A percentile compares a stretch with the other conserved stretches of the same genome.
phyloP scores from a whole-genome alignment of 208 protist species.

The Trypanosoma theileri region DNA sequence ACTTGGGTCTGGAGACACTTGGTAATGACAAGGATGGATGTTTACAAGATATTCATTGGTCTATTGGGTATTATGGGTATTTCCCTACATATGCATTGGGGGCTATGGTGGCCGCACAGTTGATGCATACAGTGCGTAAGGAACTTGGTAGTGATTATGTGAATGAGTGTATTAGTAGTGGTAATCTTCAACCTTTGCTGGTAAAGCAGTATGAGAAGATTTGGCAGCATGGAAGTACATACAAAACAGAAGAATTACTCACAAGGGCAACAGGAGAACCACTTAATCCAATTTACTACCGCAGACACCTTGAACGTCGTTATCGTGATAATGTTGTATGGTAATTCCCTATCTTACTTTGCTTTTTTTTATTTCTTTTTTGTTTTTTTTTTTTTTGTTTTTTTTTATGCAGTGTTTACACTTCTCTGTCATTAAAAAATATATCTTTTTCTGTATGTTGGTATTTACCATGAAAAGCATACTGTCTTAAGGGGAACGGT shows the following conservation, averaged over 20 bases:
- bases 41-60: slow-evolving; percentile 92
- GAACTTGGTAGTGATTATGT: slow-evolving; percentile 39
- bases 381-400: not conserved
- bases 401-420: not conserved
- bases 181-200: slow-evolving; percentile 39
- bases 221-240: slow-evolving; percentile 35
- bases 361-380: not conserved
- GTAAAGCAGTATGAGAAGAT: slow-evolving; percentile 27
- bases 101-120: slow-evolving; percentile 82
- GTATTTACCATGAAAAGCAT: slow-evolving; percentile 21
- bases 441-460: not conserved
- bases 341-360: not conserved
- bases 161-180: slow-evolving; percentile 50
- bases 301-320: slow-evolving; percentile 67
- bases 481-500: too few relatives aligned
- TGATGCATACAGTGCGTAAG: slow-evolving; percentile 63
- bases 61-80: slow-evolving; percentile 69
- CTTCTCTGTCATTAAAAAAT: not conserved
- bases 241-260: slow-evolving; percentile 70
- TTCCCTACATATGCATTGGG: slow-evolving; percentile 90
- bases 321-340: slow-evolving; percentile 41
- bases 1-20: slow-evolving; percentile 77
- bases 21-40: slow-evolving; percentile 74
- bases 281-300: slow-evolving; percentile 75
- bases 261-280: slow-evolving; percentile 61